Base-by-base conservation (phyloP, 2,329 filamentous ascomycete genomes). In the Xylariaceae sp. region DNA sequence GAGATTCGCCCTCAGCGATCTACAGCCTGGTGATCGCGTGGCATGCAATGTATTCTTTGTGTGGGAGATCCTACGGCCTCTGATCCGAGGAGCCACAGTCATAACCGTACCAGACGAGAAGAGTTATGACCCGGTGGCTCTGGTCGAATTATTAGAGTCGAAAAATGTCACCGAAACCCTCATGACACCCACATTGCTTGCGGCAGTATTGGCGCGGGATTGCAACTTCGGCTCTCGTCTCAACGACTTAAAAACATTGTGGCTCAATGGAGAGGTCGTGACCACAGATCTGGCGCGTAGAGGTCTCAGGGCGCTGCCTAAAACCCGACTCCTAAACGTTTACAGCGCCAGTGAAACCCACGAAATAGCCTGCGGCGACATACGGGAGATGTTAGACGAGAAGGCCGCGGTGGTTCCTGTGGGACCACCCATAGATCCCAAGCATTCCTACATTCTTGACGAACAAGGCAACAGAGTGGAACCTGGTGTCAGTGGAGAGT, bases 1-100 rank as follows among this genome's bases (percentile, higher is more conserved):
- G 63, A 79, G 89, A 72, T 92, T 92, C 68, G 78, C 76, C 8
- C 73, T 92, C 53, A 88, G 85, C 64, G 86, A 92, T 70, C 76
- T 90, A 2, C 74, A 80, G 15, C 86, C 86, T 0, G 88, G 88
- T 13, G 89, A 92, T 66, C 83, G 89, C 5, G 88, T 92, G 9
- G 89, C 89, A n/a, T 92, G 89, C 75, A 93, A 92, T 77, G 89
- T 92, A 60, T 93, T 92, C 73, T 93, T 93, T 70, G 81, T 92
- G 51, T 93, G 89, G 89, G 89, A 93, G 72, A 92, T 92, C 58
- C 73, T 93, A 57, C 87, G 89, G 4, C 89, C 89, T 7, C 77
- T 93, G 50, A 71, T 93, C 57, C 82, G 89, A 57, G 89, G 89
- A 66, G 89, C 88, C 2, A 90, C 89, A 0, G 87, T 90, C 3